Percentiles rank a stretch among this genome's conserved stretches.
phyloP scores from a whole-genome alignment of 306 rosid genomes.

The Purshia tridentata region DNA sequence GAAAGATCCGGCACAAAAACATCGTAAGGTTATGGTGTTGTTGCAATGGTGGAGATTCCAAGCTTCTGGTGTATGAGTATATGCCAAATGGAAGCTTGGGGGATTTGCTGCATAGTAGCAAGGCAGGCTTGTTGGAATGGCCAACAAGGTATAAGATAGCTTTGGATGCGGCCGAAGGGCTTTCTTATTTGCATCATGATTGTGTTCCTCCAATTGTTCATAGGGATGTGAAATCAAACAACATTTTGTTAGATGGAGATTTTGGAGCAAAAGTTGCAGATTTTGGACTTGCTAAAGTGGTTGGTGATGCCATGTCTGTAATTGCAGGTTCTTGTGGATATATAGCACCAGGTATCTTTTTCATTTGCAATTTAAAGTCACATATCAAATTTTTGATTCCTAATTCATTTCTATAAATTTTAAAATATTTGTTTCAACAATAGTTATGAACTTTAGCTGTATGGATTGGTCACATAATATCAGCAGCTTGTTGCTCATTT shows the following conservation, averaged over 20 bases:
- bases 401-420: too few species aligned
- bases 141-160: constrained; percentile 60
- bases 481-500: too few species aligned
- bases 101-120: too few species aligned
- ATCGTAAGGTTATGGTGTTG: constrained; percentile 82
- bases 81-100: constrained; percentile 68
- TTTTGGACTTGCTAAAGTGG: constrained; percentile 66
- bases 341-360: too few species aligned
- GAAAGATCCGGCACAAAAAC: constrained; percentile 77
- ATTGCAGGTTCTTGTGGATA: too few species aligned
- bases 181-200: constrained; percentile 77
- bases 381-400: too few species aligned
- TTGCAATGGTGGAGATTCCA: constrained; percentile 54
- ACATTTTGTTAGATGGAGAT: constrained; percentile 66
- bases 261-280: constrained; percentile 83
- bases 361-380: too few species aligned
- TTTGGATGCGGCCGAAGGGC: constrained; percentile 82
- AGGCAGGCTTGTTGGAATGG: too few species aligned
- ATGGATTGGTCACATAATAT: too few species aligned
- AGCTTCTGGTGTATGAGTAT: constrained; percentile 75
- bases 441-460: too few species aligned
- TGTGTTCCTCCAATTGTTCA: constrained; percentile 79
- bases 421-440: too few species aligned
- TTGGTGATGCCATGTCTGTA: background rate
- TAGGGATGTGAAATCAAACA: constrained; percentile 76